phyloP scores from a whole-genome alignment of 768 basidiomycete genomes.

The Leccinum uliginosum region DNA sequence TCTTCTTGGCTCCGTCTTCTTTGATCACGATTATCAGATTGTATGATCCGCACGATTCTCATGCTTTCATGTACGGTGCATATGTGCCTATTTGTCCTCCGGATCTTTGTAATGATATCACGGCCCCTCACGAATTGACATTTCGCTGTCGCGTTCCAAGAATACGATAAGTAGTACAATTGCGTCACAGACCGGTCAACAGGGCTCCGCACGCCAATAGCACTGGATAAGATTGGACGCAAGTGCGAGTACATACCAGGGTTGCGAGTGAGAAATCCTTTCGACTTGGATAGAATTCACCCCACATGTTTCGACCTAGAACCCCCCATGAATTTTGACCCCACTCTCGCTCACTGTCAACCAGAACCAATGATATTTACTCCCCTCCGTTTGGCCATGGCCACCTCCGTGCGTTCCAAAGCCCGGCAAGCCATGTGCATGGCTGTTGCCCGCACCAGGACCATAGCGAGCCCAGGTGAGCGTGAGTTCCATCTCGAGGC shows the following conservation, averaged over 20 bases:
- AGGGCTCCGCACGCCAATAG: neutral
- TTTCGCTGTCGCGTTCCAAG: neutral
- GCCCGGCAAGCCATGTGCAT: slow-evolving; percentile 11
- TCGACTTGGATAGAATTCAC: no score
- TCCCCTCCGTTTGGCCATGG: slow-evolving; percentile 13
- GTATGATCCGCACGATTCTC: neutral
- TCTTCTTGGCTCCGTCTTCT: neutral
- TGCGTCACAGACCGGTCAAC: no score
- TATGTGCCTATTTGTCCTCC: neutral
- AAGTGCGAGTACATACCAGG: neutral
- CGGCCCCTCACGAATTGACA: neutral
- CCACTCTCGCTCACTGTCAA: slow-evolving; percentile 12
- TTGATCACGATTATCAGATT: neutral
- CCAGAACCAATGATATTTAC: slow-evolving; percentile 26
- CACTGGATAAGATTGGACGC: neutral
- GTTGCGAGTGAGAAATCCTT: neutral
- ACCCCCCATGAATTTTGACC: neutral
- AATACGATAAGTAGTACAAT: neutral
- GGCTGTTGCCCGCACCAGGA: slow-evolving; percentile 12
- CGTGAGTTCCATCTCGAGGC: slow-evolving; percentile 10
- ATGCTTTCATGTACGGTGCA: neutral
- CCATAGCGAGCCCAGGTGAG: slow-evolving; percentile 8
- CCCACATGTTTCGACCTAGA: neutral
- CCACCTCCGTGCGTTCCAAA: slow-evolving; percentile 19
- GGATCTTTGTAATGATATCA: neutral